These are phyloP conservation scores for Xylaria scruposa DNA, from an alignment of 495 filamentous ascomycete genomes.

Conservation along the genomic window DNA sequence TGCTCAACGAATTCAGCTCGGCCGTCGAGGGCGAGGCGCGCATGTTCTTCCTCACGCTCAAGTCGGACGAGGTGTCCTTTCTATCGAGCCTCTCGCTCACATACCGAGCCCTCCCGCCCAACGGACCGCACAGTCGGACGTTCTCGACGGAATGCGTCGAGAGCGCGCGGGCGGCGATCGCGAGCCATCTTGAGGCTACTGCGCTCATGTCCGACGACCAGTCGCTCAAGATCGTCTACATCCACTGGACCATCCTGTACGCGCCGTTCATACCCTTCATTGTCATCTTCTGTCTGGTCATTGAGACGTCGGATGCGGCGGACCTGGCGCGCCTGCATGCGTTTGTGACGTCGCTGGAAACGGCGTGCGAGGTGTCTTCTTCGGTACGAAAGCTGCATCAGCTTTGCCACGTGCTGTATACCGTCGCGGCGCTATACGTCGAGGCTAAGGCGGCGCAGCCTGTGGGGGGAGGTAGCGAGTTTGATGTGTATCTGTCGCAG, in stretches of 20 bases:
- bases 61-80: conserved; percentile 62
- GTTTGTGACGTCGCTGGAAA: conserved; percentile 64
- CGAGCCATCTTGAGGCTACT: conserved; percentile 60
- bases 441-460: conserved; percentile 62
- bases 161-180: conserved; percentile 61
- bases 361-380: conserved; percentile 58
- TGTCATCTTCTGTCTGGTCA: conserved; percentile 72
- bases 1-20: conserved; percentile 31
- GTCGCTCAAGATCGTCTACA: conserved; percentile 60
- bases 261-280: conserved; percentile 74
- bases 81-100: conserved; percentile 62
- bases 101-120: conserved; percentile 65
- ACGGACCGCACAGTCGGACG: conserved; percentile 48
- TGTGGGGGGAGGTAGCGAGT: conserved; percentile 62
- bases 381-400: conserved; percentile 65
- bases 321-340: conserved; percentile 61
- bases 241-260: conserved; percentile 70
- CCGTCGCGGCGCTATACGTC: conserved; percentile 67
- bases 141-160: conserved; percentile 68
- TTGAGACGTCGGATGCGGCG: conserved; percentile 54
- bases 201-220: conserved; percentile 51
- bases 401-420: conserved; percentile 66
- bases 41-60: conserved; percentile 56
- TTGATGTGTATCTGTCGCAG: conserved; percentile 69
- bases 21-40: conserved; percentile 36